phyloP scores from a whole-genome alignment of 2,329 filamentous ascomycete genomes.

The Hymenoscyphus linearis region DNA sequence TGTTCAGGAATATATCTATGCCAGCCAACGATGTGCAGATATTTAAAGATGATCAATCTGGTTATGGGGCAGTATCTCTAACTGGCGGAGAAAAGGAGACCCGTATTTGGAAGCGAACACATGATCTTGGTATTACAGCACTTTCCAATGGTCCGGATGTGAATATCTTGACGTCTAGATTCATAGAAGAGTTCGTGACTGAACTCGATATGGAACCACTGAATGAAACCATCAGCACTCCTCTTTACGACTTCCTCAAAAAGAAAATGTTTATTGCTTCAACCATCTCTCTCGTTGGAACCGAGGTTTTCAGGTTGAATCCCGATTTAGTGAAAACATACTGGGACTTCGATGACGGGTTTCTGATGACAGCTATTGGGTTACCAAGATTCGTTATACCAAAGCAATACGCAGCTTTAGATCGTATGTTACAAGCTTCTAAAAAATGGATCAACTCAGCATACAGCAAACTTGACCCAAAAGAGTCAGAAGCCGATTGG shows the following conservation, averaged over 20 bases:
- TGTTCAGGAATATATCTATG: slow-evolving; percentile 14
- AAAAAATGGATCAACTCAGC: slow-evolving; percentile 12
- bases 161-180: slow-evolving; percentile 11
- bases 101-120: slow-evolving; percentile 15
- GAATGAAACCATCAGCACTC: slow-evolving; percentile 2
- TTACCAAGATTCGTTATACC: slow-evolving; percentile 12
- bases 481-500: slow-evolving; percentile 11
- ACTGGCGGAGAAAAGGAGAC: slow-evolving; percentile 11
- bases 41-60: slow-evolving; percentile 12
- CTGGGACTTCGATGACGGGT: slow-evolving; percentile 14
- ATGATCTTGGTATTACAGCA: slow-evolving; percentile 9
- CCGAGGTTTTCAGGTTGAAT: slow-evolving; percentile 12
- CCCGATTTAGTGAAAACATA: slow-evolving; percentile 13
- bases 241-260: slow-evolving; percentile 12
- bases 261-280: slow-evolving; percentile 14
- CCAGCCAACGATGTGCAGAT: slow-evolving; percentile 6
- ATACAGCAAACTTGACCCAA: slow-evolving; percentile 6
- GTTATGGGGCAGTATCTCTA: slow-evolving; percentile 6
- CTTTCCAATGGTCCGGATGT: slow-evolving; percentile 9
- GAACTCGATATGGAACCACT: slow-evolving; percentile 8
- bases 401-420: slow-evolving; percentile 8
- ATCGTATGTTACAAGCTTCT: slow-evolving; percentile 11
- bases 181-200: slow-evolving; percentile 10
- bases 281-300: slow-evolving; percentile 9
- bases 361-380: slow-evolving; percentile 10